phyloP scores from a whole-genome alignment of 768 basidiomycete species.

The Lactifluus subvellereus region DNA sequence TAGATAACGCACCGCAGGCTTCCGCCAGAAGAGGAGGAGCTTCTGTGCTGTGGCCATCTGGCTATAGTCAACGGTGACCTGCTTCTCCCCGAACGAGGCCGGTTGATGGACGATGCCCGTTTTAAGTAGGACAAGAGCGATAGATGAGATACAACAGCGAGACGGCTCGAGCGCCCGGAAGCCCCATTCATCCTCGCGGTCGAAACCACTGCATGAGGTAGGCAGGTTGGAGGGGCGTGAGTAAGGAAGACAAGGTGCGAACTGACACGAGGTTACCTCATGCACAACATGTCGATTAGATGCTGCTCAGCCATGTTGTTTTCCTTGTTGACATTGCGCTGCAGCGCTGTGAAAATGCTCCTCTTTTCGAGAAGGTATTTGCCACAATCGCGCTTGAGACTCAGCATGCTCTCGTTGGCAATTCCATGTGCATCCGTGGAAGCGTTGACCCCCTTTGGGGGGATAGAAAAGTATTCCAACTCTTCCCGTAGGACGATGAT shows the following conservation, averaged over 20 bases:
- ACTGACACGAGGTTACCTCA: constrained; percentile 65
- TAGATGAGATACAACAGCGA: constrained; percentile 96
- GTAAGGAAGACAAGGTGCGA: constrained; percentile 5
- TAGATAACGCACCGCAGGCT: constrained; percentile 80
- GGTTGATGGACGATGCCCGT: constrained; percentile 84
- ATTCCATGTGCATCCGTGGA: constrained; percentile 71
- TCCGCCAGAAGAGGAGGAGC: constrained; percentile 95
- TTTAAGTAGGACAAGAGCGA: constrained; percentile 94
- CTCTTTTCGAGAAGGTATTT: constrained; percentile 80
- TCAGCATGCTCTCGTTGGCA: constrained; percentile 70
- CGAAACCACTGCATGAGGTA: constrained; percentile 66
- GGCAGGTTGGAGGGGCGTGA: not conserved
- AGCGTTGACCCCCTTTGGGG: constrained; percentile 58
- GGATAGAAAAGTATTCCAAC: constrained; percentile 96
- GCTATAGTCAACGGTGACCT: constrained; percentile 77
- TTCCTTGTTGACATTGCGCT: constrained; percentile 98
- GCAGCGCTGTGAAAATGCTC: constrained; percentile 95
- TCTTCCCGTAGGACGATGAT: constrained; percentile 98
- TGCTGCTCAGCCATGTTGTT: constrained; percentile 99
- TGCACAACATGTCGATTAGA: constrained; percentile 99
- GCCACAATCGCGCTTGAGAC: constrained; percentile 83
- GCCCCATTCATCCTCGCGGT: constrained; percentile 98
- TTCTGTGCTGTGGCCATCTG: constrained; percentile 99
- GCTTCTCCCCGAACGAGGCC: constrained; percentile 48
- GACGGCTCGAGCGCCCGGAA: constrained; percentile 93